Percentiles rank a stretch among this genome's conserved stretches.
Conservation (phyloP, 2,329 filamentous ascomycete genomes). For the Aspergillus glaucus region DNA sequence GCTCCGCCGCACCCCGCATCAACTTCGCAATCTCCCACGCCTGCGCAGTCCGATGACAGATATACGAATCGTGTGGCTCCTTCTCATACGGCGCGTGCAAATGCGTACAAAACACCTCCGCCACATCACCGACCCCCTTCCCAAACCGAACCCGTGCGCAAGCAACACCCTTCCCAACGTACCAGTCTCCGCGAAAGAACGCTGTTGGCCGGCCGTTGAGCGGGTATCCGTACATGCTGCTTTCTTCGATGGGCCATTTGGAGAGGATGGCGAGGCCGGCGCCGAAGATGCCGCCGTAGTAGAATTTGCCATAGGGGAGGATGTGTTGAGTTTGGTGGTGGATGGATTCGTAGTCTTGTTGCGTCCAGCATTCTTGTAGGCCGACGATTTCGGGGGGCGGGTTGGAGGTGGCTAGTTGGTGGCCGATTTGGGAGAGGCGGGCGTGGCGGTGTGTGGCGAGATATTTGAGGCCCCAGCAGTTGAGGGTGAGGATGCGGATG, state of each 20-base stretch:
- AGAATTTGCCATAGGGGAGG: conserved; percentile 89
- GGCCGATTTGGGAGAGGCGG: conserved; percentile 77
- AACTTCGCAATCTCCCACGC: conserved; percentile 92
- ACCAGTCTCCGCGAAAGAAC: conserved; percentile 94
- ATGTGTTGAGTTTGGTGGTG: conserved; percentile 65
- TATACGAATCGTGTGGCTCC: conserved; percentile 74
- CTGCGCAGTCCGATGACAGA: conserved; percentile 84
- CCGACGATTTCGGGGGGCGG: conserved; percentile 78
- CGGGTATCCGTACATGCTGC: conserved; percentile 78
- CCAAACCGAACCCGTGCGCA: conserved; percentile 72
- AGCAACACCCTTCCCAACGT: conserved; percentile 88
- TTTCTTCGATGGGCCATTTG: conserved; percentile 87
- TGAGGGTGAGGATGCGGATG: conserved; percentile 78
- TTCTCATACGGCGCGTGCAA: conserved; percentile 81
- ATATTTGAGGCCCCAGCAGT: conserved; percentile 95
- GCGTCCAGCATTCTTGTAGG: conserved; percentile 93
- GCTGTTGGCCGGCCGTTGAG: conserved; percentile 89
- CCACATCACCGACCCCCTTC: conserved; percentile 55
- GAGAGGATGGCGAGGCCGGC: conserved; percentile 84
- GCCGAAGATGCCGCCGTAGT: conserved; percentile 81
- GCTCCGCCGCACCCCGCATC: conserved; percentile 70
- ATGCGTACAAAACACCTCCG: conserved; percentile 92
- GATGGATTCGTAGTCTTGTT: conserved; percentile 74
- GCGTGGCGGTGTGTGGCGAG: conserved; percentile 70
- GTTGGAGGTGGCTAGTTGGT: conserved; percentile 61